Evolutionary conservation across 2,329 filamentous ascomycete species (phyloP), one percentile per base, ranked within the genome.

Genomic region (Beauveria scarabaeidicola): DNA sequence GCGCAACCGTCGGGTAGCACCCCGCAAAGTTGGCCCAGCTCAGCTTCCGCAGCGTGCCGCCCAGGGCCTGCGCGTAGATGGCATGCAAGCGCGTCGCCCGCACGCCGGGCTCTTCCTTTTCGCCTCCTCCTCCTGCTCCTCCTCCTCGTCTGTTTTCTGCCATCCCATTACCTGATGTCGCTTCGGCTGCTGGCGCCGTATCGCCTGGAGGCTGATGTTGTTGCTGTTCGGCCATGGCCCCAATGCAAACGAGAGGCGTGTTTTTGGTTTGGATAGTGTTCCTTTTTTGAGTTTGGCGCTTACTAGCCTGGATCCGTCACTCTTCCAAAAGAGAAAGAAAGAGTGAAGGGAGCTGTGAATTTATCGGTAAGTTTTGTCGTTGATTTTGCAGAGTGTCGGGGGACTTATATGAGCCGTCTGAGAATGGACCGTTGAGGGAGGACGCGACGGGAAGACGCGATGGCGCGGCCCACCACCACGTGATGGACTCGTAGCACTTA

Each of bases 1-100:
- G 68, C 19, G 81, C 78, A n/a, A 86, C 75, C 21, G 80, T 83
- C 47, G 84, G 84, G 69, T 84, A 87, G 71, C 84, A 87, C 2
- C 78, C 74, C 2, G 79, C 78, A 65, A 87, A 81, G 68, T 82
- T 83, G 52, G 79, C 75, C 73, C 78, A 83, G 63, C 73, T 77
- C 58, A 86, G 75, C 67, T 81, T 79, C 64, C 70, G 73, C 36
- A 87, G 76, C 2, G 84, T 85, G 64, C 78, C 78, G 50, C 70
- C 64, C 25, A 86, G 77, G 29, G 78, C 78, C 60, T 75, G 72
- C 58, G 75, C 74, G 68, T 84, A 85, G 38, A 85, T 74, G 58
- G 78, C 73, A 56, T 79, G 77, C 61, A 87, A 77, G 48, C 80
- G 77, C 29, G 73, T 66, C 2, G 84, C 84, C 64, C 84, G 82